Conservation (phyloP, 1,139 yeast genomes). For the Blastobotrys ciferrii region DNA sequence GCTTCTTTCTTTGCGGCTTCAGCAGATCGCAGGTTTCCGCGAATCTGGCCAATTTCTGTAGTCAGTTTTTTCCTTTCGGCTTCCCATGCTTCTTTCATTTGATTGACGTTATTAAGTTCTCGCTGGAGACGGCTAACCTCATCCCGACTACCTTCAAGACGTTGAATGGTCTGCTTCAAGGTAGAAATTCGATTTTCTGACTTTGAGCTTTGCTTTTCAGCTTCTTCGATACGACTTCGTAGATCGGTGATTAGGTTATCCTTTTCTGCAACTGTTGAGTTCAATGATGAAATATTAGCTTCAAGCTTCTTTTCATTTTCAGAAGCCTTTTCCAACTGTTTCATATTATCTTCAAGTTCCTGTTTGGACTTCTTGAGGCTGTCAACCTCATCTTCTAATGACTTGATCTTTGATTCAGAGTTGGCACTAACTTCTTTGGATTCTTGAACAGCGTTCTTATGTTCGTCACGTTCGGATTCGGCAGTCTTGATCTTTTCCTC, state of each 20-base stretch:
- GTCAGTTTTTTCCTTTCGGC: slow-evolving; percentile 26
- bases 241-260: slow-evolving; percentile 24
- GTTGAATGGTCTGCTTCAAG: slow-evolving; percentile 28
- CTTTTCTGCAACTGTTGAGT: slow-evolving; percentile 26
- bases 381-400: neutral
- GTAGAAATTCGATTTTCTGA: slow-evolving; percentile 30
- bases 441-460: neutral
- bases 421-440: neutral
- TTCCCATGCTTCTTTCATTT: slow-evolving; percentile 25
- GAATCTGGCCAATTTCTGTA: slow-evolving; percentile 21
- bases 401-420: slow-evolving; percentile 3
- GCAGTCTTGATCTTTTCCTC: slow-evolving; percentile 6
- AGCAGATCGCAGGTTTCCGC: slow-evolving; percentile 20
- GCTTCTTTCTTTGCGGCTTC: slow-evolving; percentile 24
- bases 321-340: slow-evolving; percentile 9
- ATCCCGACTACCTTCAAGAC: slow-evolving; percentile 30
- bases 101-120: slow-evolving; percentile 39
- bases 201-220: slow-evolving; percentile 24
- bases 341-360: slow-evolving; percentile 1
- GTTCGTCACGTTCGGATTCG: slow-evolving; percentile 7
- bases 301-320: slow-evolving; percentile 24
- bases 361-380: neutral
- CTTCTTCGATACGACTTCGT: slow-evolving; percentile 19
- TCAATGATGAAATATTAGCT: slow-evolving; percentile 33
- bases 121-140: slow-evolving; percentile 46